phyloP scores from a whole-genome alignment of 768 basidiomycete genomes.

The Lentinus tigrinus region DNA sequence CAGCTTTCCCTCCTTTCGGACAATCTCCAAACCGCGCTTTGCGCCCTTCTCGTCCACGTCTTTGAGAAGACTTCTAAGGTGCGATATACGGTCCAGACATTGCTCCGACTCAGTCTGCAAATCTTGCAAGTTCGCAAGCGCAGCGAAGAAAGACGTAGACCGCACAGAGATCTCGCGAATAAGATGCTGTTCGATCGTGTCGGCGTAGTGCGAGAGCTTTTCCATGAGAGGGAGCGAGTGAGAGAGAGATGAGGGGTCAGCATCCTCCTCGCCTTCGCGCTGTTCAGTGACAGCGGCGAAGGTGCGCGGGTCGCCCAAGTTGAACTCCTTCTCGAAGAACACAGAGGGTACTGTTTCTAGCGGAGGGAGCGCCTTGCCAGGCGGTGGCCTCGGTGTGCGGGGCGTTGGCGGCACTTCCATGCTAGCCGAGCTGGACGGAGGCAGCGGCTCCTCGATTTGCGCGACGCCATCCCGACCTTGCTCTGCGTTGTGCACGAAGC shows the following conservation, averaged over 20 bases:
- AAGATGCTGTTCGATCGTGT: conserved; percentile 92
- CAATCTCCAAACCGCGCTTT: conserved; percentile 73
- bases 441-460: conserved; percentile 22
- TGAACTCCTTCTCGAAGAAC: conserved; percentile 79
- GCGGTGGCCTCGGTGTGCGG: conserved; percentile 29
- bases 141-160: conserved; percentile 93
- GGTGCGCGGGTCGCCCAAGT: conserved; percentile 75
- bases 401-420: conserved; percentile 16
- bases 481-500: conserved; percentile 51
- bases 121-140: conserved; percentile 90
- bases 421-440: conserved; percentile 12
- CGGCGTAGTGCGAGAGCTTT: conserved; percentile 87
- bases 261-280: conserved; percentile 34
- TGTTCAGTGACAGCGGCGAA: conserved; percentile 74
- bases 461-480: conserved; percentile 33
- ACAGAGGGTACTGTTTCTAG: conserved; percentile 75
- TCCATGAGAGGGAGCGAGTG: conserved; percentile 79
- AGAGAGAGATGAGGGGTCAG: conserved; percentile 62
- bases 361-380: conserved; percentile 56
- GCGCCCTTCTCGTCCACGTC: conserved; percentile 79
- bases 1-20: conserved; percentile 62
- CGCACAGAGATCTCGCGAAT: conserved; percentile 88
- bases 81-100: conserved; percentile 73
- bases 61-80: conserved; percentile 66
- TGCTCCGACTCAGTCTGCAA: conserved; percentile 86